These are phyloP conservation scores for Calonectria multiphialidica DNA, from an alignment of 2,329 filamentous ascomycete species.

Conservation along the genomic window DNA sequence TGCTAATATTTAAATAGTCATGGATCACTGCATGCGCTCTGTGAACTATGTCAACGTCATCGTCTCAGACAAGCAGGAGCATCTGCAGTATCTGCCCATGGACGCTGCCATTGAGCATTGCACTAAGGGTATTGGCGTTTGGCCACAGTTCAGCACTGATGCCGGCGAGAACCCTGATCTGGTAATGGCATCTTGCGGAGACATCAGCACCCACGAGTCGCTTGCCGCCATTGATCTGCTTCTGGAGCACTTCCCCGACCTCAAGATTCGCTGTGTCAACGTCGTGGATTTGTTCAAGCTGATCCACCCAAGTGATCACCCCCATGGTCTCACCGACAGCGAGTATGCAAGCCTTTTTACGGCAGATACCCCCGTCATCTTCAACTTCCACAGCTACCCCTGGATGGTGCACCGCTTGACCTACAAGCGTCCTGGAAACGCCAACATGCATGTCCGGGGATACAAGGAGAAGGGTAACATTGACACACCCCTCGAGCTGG, in stretches of 20 bases:
- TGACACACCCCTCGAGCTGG: constrained; percentile 82
- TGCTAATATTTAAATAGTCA: constrained; percentile 56
- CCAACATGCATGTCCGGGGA: constrained; percentile 79
- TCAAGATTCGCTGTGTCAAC: constrained; percentile 85
- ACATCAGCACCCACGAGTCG: constrained; percentile 80
- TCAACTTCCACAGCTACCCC: constrained; percentile 89
- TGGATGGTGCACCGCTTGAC: constrained; percentile 84
- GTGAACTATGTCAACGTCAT: constrained; percentile 86
- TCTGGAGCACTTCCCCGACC: constrained; percentile 75
- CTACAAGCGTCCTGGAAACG: constrained; percentile 78
- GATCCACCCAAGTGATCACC: constrained; percentile 76
- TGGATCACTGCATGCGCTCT: constrained; percentile 80
- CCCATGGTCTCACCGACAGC: constrained; percentile 75
- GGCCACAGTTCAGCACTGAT: constrained; percentile 82
- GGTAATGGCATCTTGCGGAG: constrained; percentile 82
- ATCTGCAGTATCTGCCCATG: constrained; percentile 81
- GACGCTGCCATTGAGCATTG: constrained; percentile 80
- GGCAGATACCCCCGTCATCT: constrained; percentile 77
- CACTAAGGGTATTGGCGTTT: constrained; percentile 83
- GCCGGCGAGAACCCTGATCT: constrained; percentile 76
- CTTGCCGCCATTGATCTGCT: constrained; percentile 81
- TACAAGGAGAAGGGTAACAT: constrained; percentile 90
- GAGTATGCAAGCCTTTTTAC: constrained; percentile 81
- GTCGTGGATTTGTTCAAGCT: constrained; percentile 86
- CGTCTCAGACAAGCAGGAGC: constrained; percentile 84